These are phyloP conservation scores for Echria macrotheca DNA, from an alignment of 495 filamentous ascomycete genomes.

Conservation along the genomic window DNA sequence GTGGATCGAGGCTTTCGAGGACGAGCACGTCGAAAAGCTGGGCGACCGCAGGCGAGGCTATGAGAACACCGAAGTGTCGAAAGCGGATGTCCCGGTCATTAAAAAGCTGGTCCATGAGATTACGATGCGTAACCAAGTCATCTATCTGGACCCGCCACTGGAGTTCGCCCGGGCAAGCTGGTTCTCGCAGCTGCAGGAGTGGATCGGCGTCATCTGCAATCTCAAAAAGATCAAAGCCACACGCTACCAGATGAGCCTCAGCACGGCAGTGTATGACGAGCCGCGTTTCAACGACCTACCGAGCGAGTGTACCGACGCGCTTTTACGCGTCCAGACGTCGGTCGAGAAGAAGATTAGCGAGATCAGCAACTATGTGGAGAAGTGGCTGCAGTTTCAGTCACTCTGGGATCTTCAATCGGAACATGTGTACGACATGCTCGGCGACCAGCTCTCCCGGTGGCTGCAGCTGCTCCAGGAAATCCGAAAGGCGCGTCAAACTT, in stretches of 20 bases:
- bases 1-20: slow-evolving; percentile 80
- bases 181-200: slow-evolving; percentile 86
- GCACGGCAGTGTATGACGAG: slow-evolving; percentile 57
- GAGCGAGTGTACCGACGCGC: slow-evolving; percentile 65
- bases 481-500: slow-evolving; percentile 83
- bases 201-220: slow-evolving; percentile 89
- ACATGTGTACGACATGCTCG: slow-evolving; percentile 83
- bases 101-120: slow-evolving; percentile 80
- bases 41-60: slow-evolving; percentile 40
- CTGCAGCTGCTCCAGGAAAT: slow-evolving; percentile 93
- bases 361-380: slow-evolving; percentile 80
- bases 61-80: slow-evolving; percentile 29
- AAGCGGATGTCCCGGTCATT: slow-evolving; percentile 50
- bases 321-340: slow-evolving; percentile 70
- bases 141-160: slow-evolving; percentile 88
- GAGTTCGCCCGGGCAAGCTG: slow-evolving; percentile 90
- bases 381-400: slow-evolving; percentile 98
- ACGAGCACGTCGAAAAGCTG: slow-evolving; percentile 48
- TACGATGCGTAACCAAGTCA: slow-evolving; percentile 92
- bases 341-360: slow-evolving; percentile 73
- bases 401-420: slow-evolving; percentile 96
- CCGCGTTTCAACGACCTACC: slow-evolving; percentile 84
- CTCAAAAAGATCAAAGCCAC: slow-evolving; percentile 89
- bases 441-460: slow-evolving; percentile 90
- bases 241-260: slow-evolving; percentile 81